These are phyloP conservation scores for Entoloma clypeatum DNA, from an alignment of 1,284 basidiomycete genomes.

Conservation along the genomic window DNA sequence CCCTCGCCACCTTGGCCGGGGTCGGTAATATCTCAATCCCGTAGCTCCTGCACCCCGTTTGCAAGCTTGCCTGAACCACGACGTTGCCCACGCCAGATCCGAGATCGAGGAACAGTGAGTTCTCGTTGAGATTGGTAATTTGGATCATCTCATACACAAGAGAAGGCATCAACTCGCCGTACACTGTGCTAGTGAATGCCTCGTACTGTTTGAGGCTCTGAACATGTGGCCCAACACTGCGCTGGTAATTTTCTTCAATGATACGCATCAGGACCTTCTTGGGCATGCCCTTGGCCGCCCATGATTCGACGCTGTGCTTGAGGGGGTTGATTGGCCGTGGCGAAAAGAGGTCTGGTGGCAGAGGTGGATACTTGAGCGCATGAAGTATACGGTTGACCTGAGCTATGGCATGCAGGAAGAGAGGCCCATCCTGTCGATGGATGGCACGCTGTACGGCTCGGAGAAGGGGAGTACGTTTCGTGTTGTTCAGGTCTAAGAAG, in stretches of 20 bases:
- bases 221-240: constrained; percentile 69
- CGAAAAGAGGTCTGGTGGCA: constrained; percentile 46
- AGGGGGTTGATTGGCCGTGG: constrained; percentile 45
- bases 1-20: constrained; percentile 61
- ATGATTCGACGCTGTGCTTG: constrained; percentile 42
- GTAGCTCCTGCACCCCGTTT: constrained; percentile 69
- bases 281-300: constrained; percentile 51
- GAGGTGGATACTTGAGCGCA: constrained; percentile 56
- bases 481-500: constrained; percentile 20
- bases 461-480: constrained; percentile 44
- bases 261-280: constrained; percentile 60
- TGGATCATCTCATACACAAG: constrained; percentile 64
- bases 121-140: constrained; percentile 51
- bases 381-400: constrained; percentile 57
- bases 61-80: constrained; percentile 68
- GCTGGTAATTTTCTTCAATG: constrained; percentile 77
- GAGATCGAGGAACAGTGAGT: constrained; percentile 70
- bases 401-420: constrained; percentile 59
- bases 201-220: constrained; percentile 61
- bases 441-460: constrained; percentile 62
- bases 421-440: constrained; percentile 57
- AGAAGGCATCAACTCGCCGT: constrained; percentile 72
- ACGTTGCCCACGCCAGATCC: constrained; percentile 79
- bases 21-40: constrained; percentile 65
- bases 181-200: constrained; percentile 71